Conservation (phyloP, 176 grass and related monocot species). For the Miscanthus lutarioriparius region DNA sequence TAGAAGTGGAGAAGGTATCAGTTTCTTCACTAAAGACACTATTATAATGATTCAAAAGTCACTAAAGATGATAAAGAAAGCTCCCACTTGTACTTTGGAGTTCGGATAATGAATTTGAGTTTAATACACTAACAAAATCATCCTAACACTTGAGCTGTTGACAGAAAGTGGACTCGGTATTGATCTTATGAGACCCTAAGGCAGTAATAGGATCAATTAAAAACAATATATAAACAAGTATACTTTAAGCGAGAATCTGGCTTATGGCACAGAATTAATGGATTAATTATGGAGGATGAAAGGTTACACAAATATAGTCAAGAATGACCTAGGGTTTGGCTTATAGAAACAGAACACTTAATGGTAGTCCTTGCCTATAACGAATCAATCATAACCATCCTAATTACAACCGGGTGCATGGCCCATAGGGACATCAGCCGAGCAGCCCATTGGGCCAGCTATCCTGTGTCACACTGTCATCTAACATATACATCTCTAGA, state of each 20-base stretch:
- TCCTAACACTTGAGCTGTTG: not conserved
- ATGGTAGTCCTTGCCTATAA: not conserved
- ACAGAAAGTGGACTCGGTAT: not conserved
- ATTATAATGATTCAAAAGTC: not conserved
- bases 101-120: not conserved
- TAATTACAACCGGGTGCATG: not conserved
- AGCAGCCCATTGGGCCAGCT: not conserved
- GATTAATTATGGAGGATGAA: not conserved
- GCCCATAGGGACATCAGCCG: not conserved
- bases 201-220: not conserved
- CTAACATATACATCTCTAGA: not conserved
- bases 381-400: not conserved
- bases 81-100: not conserved
- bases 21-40: not conserved
- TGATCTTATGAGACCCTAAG: not conserved
- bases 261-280: not conserved
- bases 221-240: slow-evolving; percentile 11
- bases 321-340: not conserved
- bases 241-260: not conserved
- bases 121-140: not conserved
- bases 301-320: not conserved
- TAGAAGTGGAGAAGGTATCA: not conserved
- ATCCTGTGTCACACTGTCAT: not conserved
- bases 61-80: not conserved
- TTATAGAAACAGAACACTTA: not conserved